A percentile compares a stretch with the other conserved stretches of the same genome.
Conservation (phyloP, 495 filamentous ascomycete species). For the Penicillium turbatum region DNA sequence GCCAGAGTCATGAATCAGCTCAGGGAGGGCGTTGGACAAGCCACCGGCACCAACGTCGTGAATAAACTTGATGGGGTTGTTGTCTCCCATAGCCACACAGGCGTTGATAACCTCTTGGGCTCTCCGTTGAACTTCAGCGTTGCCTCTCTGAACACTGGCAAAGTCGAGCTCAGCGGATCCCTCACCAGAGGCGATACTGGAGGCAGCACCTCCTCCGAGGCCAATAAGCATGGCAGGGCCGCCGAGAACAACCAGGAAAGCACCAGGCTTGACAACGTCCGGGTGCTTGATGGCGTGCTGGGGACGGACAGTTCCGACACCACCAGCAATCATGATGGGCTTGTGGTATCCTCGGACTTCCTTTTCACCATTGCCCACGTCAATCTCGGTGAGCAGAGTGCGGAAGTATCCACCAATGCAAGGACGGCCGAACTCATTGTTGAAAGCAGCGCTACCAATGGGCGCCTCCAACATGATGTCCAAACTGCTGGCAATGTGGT, state of each 20-base stretch:
- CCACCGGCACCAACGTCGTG: slow-evolving; percentile 97
- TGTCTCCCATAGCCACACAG: slow-evolving; percentile 74
- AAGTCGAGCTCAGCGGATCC: slow-evolving; percentile 89
- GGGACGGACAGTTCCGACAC: slow-evolving; percentile 91
- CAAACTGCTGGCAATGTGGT: slow-evolving; percentile 85
- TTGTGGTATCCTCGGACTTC: slow-evolving; percentile 94
- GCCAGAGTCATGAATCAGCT: slow-evolving; percentile 86
- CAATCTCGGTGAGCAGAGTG: slow-evolving; percentile 68
- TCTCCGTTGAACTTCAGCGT: slow-evolving; percentile 90
- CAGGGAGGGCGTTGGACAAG: slow-evolving; percentile 86
- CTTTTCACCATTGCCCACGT: slow-evolving; percentile 53
- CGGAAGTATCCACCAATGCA: slow-evolving; percentile 85
- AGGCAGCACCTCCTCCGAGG: slow-evolving; percentile 90
- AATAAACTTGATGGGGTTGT: slow-evolving; percentile 91
- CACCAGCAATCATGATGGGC: slow-evolving; percentile 98
- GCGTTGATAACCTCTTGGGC: slow-evolving; percentile 97
- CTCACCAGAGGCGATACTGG: slow-evolving; percentile 83
- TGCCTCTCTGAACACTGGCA: slow-evolving; percentile 86
- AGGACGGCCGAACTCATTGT: slow-evolving; percentile 97
- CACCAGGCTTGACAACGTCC: slow-evolving; percentile 70
- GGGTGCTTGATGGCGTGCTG: slow-evolving; percentile 83
- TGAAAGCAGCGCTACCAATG: slow-evolving; percentile 89
- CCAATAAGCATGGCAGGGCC: slow-evolving; percentile 98
- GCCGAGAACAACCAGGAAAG: slow-evolving; percentile 85
- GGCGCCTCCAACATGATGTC: slow-evolving; percentile 98